Conservation (phyloP, 371 early-diverging fungal species). For the Entomophthora muscae region DNA sequence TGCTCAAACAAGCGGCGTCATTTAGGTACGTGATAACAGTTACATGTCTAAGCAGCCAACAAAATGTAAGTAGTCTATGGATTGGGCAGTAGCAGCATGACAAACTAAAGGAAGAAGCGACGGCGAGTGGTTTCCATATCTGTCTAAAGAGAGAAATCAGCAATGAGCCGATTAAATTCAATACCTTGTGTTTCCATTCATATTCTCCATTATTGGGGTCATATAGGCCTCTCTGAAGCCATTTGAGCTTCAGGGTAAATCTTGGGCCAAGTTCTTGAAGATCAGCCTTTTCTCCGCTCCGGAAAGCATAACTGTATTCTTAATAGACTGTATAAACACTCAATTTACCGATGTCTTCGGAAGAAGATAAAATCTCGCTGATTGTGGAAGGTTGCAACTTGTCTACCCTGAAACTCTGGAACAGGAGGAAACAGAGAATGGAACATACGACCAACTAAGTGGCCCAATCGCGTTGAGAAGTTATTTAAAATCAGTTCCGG, state of each 20-base stretch:
- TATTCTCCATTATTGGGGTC: constrained; percentile 75
- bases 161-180: neutral
- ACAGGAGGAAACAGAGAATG: constrained; percentile 91
- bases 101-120: constrained; percentile 46
- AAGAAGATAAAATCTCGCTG: constrained; percentile 99
- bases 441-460: constrained; percentile 92
- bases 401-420: constrained; percentile 89
- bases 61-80: too few species aligned
- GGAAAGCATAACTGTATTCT: constrained; percentile 57
- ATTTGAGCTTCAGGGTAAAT: constrained; percentile 86
- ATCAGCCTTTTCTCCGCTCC: constrained; percentile 69
- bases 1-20: too few species aligned
- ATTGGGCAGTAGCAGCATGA: neutral
- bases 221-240: constrained; percentile 88
- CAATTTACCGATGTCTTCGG: constrained; percentile 69
- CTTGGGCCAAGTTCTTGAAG: constrained; percentile 95
- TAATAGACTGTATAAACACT: too few species aligned
- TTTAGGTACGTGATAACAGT: too few species aligned
- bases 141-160: constrained; percentile 17
- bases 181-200: constrained; percentile 77
- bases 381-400: constrained; percentile 95
- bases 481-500: constrained; percentile 97
- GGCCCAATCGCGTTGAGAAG: constrained; percentile 93
- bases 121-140: constrained; percentile 74
- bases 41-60: too few species aligned